Conservation (phyloP, 371 early-diverging fungal genomes). For the Syncephalastrum racemosum region DNA sequence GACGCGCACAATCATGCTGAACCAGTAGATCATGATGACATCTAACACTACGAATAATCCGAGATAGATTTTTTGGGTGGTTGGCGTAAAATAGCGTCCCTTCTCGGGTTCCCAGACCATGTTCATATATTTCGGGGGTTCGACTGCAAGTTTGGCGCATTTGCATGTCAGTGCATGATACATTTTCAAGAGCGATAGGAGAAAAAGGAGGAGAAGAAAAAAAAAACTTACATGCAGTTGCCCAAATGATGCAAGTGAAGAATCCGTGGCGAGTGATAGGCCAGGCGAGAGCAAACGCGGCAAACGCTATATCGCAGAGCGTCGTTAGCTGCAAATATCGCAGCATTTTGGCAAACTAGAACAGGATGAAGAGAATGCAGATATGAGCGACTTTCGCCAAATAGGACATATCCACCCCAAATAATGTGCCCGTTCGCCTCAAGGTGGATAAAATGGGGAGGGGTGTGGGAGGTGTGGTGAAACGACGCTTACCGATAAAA, state of each 20-base stretch:
- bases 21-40: conserved; percentile 75
- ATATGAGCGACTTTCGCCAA: too few species aligned
- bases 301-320: conserved; percentile 72
- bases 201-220: neutral
- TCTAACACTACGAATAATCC: conserved; percentile 62
- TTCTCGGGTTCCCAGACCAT: conserved; percentile 68
- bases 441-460: too few species aligned
- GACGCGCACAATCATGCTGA: conserved; percentile 69
- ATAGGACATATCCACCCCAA: too few species aligned
- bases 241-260: conserved; percentile 59
- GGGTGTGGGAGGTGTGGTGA: too few species aligned
- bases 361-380: neutral
- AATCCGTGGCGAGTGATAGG: conserved; percentile 71
- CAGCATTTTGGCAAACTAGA: conserved; percentile 67
- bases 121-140: conserved; percentile 47
- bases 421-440: too few species aligned
- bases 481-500: conserved; percentile 56
- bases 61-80: conserved; percentile 56
- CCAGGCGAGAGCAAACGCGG: conserved; percentile 78
- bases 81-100: conserved; percentile 59
- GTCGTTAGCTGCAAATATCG: conserved; percentile 66
- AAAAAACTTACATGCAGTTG: conserved; percentile 38
- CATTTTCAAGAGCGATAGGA: neutral
- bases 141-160: conserved; percentile 21
- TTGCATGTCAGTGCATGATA: too few species aligned